Evolutionary conservation across 768 basidiomycete genomes (phyloP).

Genomic region (Cystofilobasidium bisporidii): DNA sequence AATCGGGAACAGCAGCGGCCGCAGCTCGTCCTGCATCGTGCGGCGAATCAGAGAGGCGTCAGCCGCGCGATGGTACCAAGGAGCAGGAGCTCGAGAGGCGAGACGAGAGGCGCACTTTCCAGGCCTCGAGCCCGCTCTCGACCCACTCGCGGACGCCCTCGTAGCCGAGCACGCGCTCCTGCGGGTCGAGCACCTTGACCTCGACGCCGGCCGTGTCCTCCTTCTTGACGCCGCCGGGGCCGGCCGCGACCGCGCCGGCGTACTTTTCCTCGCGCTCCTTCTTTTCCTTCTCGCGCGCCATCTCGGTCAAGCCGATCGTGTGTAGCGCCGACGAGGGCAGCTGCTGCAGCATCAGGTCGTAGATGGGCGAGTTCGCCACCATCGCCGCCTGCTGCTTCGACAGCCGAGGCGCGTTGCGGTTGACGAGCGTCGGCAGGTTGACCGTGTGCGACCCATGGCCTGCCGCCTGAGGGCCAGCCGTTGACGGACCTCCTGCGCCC

Average conservation of each 20-base stretch:
- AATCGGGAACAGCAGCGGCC: conserved; percentile 86
- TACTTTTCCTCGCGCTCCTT: neutral
- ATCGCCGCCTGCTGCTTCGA: neutral
- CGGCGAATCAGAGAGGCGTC: too few relatives aligned
- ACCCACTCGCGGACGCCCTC: conserved; percentile 38
- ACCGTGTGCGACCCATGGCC: conserved; percentile 14
- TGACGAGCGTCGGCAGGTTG: conserved; percentile 16
- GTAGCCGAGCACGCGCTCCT: conserved; percentile 39
- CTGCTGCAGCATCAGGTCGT: conserved; percentile 23
- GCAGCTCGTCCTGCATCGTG: conserved; percentile 67
- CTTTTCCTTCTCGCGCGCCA: conserved; percentile 9
- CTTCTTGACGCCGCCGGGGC: conserved; percentile 12
- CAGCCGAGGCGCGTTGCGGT: conserved; percentile 15
- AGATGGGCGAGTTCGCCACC: conserved; percentile 13
- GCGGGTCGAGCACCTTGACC: conserved; percentile 36
- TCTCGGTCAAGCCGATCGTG: conserved; percentile 10
- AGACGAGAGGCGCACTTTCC: conserved; percentile 36
- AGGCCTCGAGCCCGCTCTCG: conserved; percentile 39
- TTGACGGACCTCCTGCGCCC: neutral
- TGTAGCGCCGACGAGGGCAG: conserved; percentile 16
- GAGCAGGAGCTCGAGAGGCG: neutral
- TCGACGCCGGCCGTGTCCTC: conserved; percentile 9
- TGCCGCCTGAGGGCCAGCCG: neutral
- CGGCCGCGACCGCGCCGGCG: neutral
- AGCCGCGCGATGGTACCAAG: too few relatives aligned